Percentiles rank a stretch among this genome's conserved stretches.
phyloP scores from a whole-genome alignment of 352 stramenopile species.

The Phytophthora sp. region DNA sequence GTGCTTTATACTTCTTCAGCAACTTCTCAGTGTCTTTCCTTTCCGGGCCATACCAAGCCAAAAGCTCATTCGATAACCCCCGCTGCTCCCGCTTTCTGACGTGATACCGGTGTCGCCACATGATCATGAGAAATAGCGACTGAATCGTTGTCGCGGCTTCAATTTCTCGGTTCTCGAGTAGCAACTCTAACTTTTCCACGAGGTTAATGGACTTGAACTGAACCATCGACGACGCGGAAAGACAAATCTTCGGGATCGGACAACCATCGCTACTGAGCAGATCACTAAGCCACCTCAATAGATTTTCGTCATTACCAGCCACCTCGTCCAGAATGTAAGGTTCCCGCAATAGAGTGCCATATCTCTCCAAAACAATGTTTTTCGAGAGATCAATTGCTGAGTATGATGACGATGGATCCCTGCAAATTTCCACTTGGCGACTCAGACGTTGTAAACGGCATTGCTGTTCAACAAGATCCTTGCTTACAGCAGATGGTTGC shows the following conservation, averaged over 20 bases:
- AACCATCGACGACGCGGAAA: constrained; percentile 29
- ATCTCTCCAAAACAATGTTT: constrained; percentile 32
- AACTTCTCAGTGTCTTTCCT: constrained; percentile 42
- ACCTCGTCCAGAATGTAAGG: constrained; percentile 17
- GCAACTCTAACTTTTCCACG: constrained; percentile 49
- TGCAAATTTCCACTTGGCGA: constrained; percentile 40
- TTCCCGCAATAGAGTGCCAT: constrained; percentile 33
- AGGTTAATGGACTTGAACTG: constrained; percentile 37
- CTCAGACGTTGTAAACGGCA: constrained; percentile 42
- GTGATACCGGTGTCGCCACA: constrained; percentile 34
- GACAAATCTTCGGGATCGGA: constrained; percentile 4
- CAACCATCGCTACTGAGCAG: constrained; percentile 18
- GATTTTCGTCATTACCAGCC: constrained; percentile 14
- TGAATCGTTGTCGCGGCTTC: constrained; percentile 44
- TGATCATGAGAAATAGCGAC: constrained; percentile 48
- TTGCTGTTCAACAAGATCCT: constrained; percentile 40
- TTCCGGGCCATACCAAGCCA: constrained; percentile 46
- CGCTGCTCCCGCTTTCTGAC: constrained; percentile 37
- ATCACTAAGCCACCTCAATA: constrained; percentile 24
- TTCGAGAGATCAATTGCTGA: constrained; percentile 37
- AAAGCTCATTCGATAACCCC: constrained; percentile 44
- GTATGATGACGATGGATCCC: constrained; percentile 22
- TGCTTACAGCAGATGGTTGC: constrained; percentile 34
- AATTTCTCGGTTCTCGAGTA: constrained; percentile 42
- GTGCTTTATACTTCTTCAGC: constrained; percentile 48